Percentiles rank a stretch among this genome's conserved stretches.
These are phyloP conservation scores for Hebeloma cylindrosporum DNA, from an alignment of 768 basidiomycete genomes.

Conservation along the genomic window DNA sequence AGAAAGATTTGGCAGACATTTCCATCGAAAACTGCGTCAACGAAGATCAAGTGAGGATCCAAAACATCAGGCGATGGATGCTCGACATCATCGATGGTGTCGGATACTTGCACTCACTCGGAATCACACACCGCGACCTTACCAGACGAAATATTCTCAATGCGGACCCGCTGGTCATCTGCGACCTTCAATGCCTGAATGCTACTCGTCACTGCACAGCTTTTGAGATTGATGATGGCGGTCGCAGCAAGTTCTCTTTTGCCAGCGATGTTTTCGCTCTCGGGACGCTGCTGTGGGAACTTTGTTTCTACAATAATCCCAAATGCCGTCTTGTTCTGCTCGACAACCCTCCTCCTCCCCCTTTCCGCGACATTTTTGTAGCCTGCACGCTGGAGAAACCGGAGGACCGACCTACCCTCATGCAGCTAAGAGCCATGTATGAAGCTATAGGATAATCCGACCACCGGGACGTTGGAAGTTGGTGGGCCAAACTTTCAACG, in stretches of 20 bases:
- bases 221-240: slow-evolving; percentile 3
- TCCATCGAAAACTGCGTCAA: background rate
- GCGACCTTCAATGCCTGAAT: slow-evolving; percentile 5
- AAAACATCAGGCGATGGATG: slow-evolving; percentile 8
- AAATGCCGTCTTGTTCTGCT: slow-evolving; percentile 2
- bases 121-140: slow-evolving; percentile 7
- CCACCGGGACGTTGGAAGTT: no score
- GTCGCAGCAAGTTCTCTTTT: slow-evolving; percentile 3
- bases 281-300: background rate
- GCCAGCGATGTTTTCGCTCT: slow-evolving; percentile 3
- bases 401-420: slow-evolving; percentile 1
- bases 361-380: slow-evolving; percentile 5
- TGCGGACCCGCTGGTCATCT: slow-evolving; percentile 2
- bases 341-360: slow-evolving; percentile 5
- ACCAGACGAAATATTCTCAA: slow-evolving; percentile 3
- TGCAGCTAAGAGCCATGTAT: slow-evolving; percentile 3
- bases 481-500: no score
- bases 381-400: slow-evolving; percentile 4
- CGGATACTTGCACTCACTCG: slow-evolving; percentile 9
- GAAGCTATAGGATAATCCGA: background rate
- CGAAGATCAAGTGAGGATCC: slow-evolving; percentile 1
- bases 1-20: no score
- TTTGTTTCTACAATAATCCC: slow-evolving; percentile 6
- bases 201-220: slow-evolving; percentile 1
- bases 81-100: slow-evolving; percentile 11